These are phyloP conservation scores for Dovyalis caffra DNA, from an alignment of 345 rosid genomes.

Conservation along the genomic window DNA sequence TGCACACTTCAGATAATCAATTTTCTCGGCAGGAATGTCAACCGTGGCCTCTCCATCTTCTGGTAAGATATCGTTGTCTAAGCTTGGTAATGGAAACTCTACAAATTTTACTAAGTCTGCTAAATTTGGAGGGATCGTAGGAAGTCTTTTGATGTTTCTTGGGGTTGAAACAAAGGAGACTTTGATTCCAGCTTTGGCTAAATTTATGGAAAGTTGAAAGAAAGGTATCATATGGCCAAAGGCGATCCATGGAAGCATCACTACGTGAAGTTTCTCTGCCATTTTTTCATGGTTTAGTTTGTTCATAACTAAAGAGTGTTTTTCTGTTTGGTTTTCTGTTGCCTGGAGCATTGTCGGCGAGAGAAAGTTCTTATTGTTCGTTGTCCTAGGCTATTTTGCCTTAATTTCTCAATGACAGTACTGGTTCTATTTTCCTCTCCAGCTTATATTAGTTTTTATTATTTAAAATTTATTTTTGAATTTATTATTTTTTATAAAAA, in stretches of 20 bases:
- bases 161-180: slow-evolving; percentile 26
- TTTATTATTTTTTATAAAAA: too few relatives aligned
- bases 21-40: slow-evolving; percentile 27
- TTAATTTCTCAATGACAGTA: too few relatives aligned
- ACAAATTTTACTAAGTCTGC: slow-evolving; percentile 1
- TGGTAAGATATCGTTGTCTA: slow-evolving; percentile 5
- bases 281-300: too few relatives aligned
- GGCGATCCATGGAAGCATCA: slow-evolving; percentile 30
- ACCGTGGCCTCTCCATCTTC: slow-evolving; percentile 35
- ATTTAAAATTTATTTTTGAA: too few relatives aligned
- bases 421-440: too few relatives aligned
- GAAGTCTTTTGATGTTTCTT: slow-evolving; percentile 25
- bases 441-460: too few relatives aligned
- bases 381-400: too few relatives aligned
- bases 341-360: too few relatives aligned
- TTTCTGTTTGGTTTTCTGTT: too few relatives aligned
- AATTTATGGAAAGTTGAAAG: slow-evolving; percentile 17
- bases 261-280: slow-evolving; percentile 13
- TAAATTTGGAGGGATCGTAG: slow-evolving; percentile 20
- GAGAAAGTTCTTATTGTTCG: too few relatives aligned
- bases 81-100: slow-evolving; percentile 22
- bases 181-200: slow-evolving; percentile 23
- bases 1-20: slow-evolving; percentile 23
- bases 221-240: slow-evolving; percentile 28
- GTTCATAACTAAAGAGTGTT: too few relatives aligned